Base-by-base conservation (phyloP, 257 asterid species). In the Penstemon eatonii region DNA sequence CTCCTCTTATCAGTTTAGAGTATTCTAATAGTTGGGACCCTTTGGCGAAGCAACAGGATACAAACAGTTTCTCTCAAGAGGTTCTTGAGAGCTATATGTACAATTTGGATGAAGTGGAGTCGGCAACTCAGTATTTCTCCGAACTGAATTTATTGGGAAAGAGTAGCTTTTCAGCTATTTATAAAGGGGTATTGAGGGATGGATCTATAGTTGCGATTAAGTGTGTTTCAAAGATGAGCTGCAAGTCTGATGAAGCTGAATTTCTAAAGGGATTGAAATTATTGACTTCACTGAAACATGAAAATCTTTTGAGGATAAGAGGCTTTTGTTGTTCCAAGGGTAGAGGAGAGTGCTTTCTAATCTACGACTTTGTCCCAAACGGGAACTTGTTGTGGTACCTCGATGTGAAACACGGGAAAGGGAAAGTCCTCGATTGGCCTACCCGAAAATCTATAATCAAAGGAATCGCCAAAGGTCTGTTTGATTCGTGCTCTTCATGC, bases 281-380 rank as follows among this genome's bases (percentile, higher is more conserved):
- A 60, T 71, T 91, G 72, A 86, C 92, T 56, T 81, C 96, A 1
- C 71, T 94, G 86, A 89, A 81, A 46, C 97, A 94, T 38, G 95
- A 89, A 45, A 91, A 94, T 75, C 82, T 94, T 56, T 65, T 82
- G 70, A 86, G 88, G 82, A 72, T 91, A 81, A 84, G 98, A 83
- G 99, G 99, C 68, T 89, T 94, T 67, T 91, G 99, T 60, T 91
- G 97, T 70, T 94, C 99, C 0, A 91, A 87, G 75, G 96, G 92
- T 4, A 78, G 99, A 46, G 99, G 97, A 40, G 99, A 91, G 75
- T 94, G 97, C 81, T 94, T 94, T 67, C 96, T 94, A 41, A 73
- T 94, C 56, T 91, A 91, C 0, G 96, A 94, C 13, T 94, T 84
- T 3, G 95, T 91, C 5, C 82, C 96, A 0, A 87, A 94, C 8